Conservation (phyloP, 192 early-diverging fungal species). For the Pilaira anomala region DNA sequence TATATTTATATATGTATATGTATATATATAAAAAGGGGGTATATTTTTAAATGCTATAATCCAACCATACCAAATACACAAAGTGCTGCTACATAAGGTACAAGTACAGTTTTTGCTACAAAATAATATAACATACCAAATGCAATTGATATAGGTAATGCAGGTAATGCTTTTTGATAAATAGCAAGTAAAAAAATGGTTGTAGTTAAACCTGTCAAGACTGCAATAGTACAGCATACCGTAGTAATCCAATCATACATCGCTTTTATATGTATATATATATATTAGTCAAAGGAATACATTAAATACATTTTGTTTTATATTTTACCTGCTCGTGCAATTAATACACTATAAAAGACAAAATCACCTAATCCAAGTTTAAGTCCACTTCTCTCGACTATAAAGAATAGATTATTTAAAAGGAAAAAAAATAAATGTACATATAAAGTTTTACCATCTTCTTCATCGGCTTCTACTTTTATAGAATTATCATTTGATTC, state of each 20-base stretch:
- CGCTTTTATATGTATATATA: slow-evolving; percentile 45
- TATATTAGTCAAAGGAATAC: not conserved
- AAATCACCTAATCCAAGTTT: slow-evolving; percentile 90
- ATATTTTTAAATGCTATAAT: slow-evolving; percentile 3
- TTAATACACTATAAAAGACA: slow-evolving; percentile 85
- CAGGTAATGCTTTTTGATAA: slow-evolving; percentile 79
- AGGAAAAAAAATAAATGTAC: not conserved
- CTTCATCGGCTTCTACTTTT: slow-evolving; percentile 37
- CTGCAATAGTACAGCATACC: slow-evolving; percentile 67
- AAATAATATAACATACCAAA: slow-evolving; percentile 86
- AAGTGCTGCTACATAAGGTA: slow-evolving; percentile 40
- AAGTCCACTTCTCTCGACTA: slow-evolving; percentile 61
- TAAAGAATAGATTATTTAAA: not conserved
- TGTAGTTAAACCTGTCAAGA: slow-evolving; percentile 80
- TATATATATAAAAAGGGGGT: no score
- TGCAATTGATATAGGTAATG: slow-evolving; percentile 82
- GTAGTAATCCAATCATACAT: slow-evolving; percentile 85
- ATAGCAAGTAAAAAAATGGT: slow-evolving; percentile 85
- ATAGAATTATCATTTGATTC: not conserved
- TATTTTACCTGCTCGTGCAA: slow-evolving; percentile 66
- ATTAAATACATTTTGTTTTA: not conserved
- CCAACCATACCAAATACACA: slow-evolving; percentile 41
- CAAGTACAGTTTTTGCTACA: slow-evolving; percentile 46
- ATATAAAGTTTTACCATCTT: slow-evolving; percentile 37
- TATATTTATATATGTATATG: no score